These are phyloP conservation scores for Kwoniella europaea DNA, from an alignment of 768 basidiomycete species.

Conservation along the genomic window DNA sequence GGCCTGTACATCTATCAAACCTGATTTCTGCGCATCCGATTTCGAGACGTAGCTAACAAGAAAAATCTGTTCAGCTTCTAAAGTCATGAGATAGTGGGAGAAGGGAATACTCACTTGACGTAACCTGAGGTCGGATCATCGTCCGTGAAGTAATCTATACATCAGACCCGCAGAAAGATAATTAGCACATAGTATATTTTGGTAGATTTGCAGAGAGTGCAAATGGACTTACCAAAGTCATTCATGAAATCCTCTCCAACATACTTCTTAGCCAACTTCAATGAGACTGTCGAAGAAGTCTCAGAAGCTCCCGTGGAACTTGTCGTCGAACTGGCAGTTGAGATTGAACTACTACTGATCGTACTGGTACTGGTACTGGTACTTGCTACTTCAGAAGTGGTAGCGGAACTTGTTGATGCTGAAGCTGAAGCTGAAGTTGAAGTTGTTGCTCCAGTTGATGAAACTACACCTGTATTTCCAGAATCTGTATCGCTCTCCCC, in stretches of 20 bases:
- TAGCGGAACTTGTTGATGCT: not conserved
- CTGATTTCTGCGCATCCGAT: constrained; percentile 31
- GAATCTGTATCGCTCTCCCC: constrained; percentile 2
- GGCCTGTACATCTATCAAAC: constrained; percentile 35
- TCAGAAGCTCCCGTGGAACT: constrained; percentile 14
- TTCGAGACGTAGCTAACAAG: constrained; percentile 50
- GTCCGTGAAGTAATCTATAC: constrained; percentile 52
- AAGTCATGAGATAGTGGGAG: not conserved
- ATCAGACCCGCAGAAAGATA: not conserved
- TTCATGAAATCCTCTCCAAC: constrained; percentile 47
- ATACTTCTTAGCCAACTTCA: constrained; percentile 54
- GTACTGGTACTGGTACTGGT: not conserved
- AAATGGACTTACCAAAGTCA: constrained; percentile 40
- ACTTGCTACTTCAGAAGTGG: not conserved
- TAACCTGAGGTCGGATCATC: constrained; percentile 53
- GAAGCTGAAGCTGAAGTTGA: not conserved
- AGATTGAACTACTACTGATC: not conserved
- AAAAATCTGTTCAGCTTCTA: not conserved
- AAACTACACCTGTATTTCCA: not conserved
- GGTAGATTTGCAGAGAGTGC: not conserved
- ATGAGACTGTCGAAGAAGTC: constrained; percentile 18
- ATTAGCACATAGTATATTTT: not conserved
- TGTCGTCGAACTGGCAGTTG: not conserved
- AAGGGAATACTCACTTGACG: constrained; percentile 36
- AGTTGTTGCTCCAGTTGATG: not conserved